Conservation (phyloP, 352 stramenopile genomes). For the Globisporangium iwayamae region DNA sequence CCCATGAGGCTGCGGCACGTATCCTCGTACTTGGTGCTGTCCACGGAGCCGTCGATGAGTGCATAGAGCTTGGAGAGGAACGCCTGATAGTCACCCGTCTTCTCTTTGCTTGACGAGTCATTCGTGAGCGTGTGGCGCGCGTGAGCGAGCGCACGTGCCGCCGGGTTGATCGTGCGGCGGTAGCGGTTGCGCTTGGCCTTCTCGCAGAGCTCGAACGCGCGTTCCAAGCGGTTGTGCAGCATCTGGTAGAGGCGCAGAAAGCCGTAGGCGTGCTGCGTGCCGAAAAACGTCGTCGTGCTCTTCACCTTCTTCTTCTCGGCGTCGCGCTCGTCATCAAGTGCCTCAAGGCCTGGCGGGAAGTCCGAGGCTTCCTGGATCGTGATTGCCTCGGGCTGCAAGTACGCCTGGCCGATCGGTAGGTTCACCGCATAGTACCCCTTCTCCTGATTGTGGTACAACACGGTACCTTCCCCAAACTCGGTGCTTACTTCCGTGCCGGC, state of each 20-base stretch:
- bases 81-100: slow-evolving; percentile 82
- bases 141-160: slow-evolving; percentile 72
- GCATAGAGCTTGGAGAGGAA: slow-evolving; percentile 87
- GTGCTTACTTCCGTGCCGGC: slow-evolving; percentile 73
- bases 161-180: slow-evolving; percentile 84
- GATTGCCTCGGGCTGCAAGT: slow-evolving; percentile 69
- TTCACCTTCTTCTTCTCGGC: slow-evolving; percentile 34
- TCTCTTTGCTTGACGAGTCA: slow-evolving; percentile 51
- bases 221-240: slow-evolving; percentile 80
- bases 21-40: slow-evolving; percentile 88
- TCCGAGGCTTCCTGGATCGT: slow-evolving; percentile 75
- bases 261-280: slow-evolving; percentile 84
- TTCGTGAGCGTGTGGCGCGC: slow-evolving; percentile 51
- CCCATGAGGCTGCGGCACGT: slow-evolving; percentile 87
- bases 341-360: slow-evolving; percentile 62
- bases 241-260: slow-evolving; percentile 89
- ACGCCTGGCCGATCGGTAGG: slow-evolving; percentile 60
- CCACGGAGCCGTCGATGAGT: slow-evolving; percentile 83
- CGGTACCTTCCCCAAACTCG: slow-evolving; percentile 77
- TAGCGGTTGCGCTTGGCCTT: slow-evolving; percentile 84
- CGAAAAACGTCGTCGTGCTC: slow-evolving; percentile 63
- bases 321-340: slow-evolving; percentile 59
- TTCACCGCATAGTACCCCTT: slow-evolving; percentile 67
- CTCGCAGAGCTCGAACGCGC: slow-evolving; percentile 79
- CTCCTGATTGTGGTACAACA: slow-evolving; percentile 69